phyloP scores from a whole-genome alignment of 148 eudicot genomes.

The Rheum nobile region DNA sequence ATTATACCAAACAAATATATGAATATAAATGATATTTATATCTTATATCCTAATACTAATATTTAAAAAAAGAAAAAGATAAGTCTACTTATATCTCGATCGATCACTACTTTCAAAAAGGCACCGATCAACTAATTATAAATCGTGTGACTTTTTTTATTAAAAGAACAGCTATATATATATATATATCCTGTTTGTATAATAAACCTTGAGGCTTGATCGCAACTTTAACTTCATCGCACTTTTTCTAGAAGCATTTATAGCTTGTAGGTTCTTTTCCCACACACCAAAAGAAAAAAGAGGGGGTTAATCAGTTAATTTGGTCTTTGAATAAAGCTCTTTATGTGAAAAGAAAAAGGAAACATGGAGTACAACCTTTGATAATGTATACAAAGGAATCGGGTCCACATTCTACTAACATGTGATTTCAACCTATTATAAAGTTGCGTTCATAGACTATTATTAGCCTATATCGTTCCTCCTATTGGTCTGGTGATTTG shows the following conservation, averaged over 20 bases:
- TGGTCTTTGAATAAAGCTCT: neutral
- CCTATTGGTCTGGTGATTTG: too few relatives aligned
- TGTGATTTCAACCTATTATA: neutral
- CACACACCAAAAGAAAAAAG: neutral
- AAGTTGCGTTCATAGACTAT: too few relatives aligned
- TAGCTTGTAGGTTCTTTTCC: neutral
- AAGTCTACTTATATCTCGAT: neutral
- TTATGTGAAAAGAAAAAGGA: neutral
- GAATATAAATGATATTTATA: too few relatives aligned
- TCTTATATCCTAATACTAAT: too few relatives aligned
- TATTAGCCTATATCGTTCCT: too few relatives aligned
- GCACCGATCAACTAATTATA: neutral
- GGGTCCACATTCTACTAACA: neutral
- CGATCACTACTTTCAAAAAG: neutral
- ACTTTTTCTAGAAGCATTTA: slow-evolving; percentile 4
- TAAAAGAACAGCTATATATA: neutral
- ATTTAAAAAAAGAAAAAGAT: neutral
- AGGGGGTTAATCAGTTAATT: neutral
- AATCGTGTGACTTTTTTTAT: neutral
- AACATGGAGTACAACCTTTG: neutral
- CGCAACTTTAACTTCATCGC: slow-evolving; percentile 1
- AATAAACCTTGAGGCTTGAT: slow-evolving; percentile 7
- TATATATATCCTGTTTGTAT: neutral
- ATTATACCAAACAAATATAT: too few relatives aligned
- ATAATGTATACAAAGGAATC: neutral